Conservation (phyloP, 805 yeast species). For the Wickerhamiella sergipiensis region DNA sequence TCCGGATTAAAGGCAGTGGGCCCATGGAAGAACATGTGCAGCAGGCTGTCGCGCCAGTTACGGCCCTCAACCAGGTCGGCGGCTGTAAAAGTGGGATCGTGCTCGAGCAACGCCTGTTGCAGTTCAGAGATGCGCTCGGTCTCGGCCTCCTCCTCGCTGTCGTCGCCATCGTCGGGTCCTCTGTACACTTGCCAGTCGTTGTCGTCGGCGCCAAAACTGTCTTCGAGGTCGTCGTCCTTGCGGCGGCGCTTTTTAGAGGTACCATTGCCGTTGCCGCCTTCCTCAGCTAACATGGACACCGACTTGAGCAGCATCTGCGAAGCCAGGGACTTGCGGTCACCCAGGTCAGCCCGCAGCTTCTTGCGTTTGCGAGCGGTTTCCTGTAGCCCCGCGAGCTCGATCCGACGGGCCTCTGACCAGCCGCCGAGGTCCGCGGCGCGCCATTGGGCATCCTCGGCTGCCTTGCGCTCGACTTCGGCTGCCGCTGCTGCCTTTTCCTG, state of each 20-base stretch:
- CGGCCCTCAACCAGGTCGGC: slow-evolving; percentile 69
- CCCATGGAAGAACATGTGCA: slow-evolving; percentile 82
- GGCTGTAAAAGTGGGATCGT: slow-evolving; percentile 72
- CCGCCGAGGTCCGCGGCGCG: slow-evolving; percentile 56
- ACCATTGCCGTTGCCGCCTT: slow-evolving; percentile 27
- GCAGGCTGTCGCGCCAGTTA: slow-evolving; percentile 69
- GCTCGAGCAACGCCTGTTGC: slow-evolving; percentile 64
- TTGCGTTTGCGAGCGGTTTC: slow-evolving; percentile 50
- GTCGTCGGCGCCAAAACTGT: slow-evolving; percentile 88
- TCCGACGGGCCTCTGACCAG: slow-evolving; percentile 68
- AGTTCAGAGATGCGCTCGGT: slow-evolving; percentile 27
- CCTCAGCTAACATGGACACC: slow-evolving; percentile 74
- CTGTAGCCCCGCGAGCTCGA: slow-evolving; percentile 45
- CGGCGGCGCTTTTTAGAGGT: slow-evolving; percentile 15
- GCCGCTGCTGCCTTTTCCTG: slow-evolving; percentile 61
- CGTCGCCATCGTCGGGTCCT: slow-evolving; percentile 33
- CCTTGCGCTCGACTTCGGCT: slow-evolving; percentile 44
- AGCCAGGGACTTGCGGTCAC: slow-evolving; percentile 79
- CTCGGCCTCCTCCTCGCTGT: slow-evolving; percentile 68
- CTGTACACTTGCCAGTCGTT: slow-evolving; percentile 86
- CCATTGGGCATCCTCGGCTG: slow-evolving; percentile 60
- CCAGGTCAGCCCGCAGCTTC: slow-evolving; percentile 60
- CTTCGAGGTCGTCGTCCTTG: slow-evolving; percentile 75
- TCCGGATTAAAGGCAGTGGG: slow-evolving; percentile 77
- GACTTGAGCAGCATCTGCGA: slow-evolving; percentile 88